Conservation (phyloP, 139 green algal species). For the Monoraphidium neglectum region DNA sequence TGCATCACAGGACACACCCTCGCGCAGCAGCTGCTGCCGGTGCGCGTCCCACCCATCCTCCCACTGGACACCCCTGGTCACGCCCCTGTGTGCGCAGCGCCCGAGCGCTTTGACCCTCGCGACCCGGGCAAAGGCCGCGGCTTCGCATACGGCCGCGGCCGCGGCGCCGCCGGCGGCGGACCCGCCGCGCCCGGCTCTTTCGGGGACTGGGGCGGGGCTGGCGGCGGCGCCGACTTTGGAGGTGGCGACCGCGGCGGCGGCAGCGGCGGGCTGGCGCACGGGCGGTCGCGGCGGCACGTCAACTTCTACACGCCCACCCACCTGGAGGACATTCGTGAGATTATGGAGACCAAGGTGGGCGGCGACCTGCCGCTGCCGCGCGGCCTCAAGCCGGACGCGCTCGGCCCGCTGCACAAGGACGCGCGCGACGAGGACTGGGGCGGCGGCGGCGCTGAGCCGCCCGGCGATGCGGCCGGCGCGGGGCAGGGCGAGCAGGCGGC, state of each 20-base stretch:
- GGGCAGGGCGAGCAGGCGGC: background rate
- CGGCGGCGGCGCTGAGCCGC: background rate
- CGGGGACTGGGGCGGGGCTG: background rate
- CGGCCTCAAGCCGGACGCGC: background rate
- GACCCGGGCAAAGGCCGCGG: too few species aligned
- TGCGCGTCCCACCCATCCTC: too few species aligned
- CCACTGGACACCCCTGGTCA: too few species aligned
- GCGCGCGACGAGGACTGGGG: background rate
- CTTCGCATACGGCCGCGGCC: background rate
- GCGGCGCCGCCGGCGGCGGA: background rate
- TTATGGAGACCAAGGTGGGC: conserved; percentile 21
- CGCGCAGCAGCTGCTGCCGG: too few species aligned
- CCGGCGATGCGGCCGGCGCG: background rate
- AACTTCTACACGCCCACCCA: conserved; percentile 8
- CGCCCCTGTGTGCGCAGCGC: too few species aligned
- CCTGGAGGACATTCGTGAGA: conserved; percentile 18
- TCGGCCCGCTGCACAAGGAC: background rate
- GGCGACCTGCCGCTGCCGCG: conserved; percentile 23
- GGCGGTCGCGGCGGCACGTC: background rate
- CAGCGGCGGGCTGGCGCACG: background rate
- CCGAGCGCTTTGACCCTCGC: too few species aligned
- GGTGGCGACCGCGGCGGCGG: background rate
- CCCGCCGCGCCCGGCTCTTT: background rate
- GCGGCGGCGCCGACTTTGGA: background rate
- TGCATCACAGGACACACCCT: too few species aligned